Evolutionary conservation across 768 basidiomycete genomes (phyloP), one percentile per base, ranked within the genome.

Genomic region (Candolleomyces aberdarensis): DNA sequence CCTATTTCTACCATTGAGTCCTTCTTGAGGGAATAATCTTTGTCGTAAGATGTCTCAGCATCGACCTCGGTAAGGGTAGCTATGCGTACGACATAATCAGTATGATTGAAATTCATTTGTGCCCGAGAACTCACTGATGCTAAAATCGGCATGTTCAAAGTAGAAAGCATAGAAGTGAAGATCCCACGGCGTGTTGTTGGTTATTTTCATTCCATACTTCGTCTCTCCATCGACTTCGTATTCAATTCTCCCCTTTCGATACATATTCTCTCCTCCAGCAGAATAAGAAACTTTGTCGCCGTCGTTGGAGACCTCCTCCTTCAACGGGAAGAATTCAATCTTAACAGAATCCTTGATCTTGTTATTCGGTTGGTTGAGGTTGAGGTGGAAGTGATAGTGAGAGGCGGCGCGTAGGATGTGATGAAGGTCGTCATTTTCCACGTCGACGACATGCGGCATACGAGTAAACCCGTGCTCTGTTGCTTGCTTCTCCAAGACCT

Each of bases 1-100:
- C 81, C 81, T 8, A 81, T 71, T 2, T 74, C 66, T 15, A 71
- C 57, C 65, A 69, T 49, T 66, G 32, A 36, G 36, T 65, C 59
- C 0, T 69, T 59, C 7, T 66, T 64, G 15, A 74, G 64, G 20
- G 66, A 63, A 5, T 64, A 62, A n/a, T 74, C 72, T 15, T 68
- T 65, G 2, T 43, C 50, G 22, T 56, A 65, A 9, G 62, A 67
- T 20, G 44, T 46, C 44, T 46, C 1, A 14, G 44, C 6, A 14
- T 46, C 6, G 11, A 72, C 36, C 11, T 36, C 36, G 36, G 36
- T 8, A 36, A 36, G 49, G 22, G 17, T 19, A 22, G 40, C 56
- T 29, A 26, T 36, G 15, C 22, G 31, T 43, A 40, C 26, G 26
- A 26, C 26, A 5, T 20, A 15, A 31, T 20, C 41, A 29, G 17